Percentiles rank a stretch among this genome's conserved stretches.
phyloP scores from a whole-genome alignment of 1,139 yeast species.

The Taphrina flavorubra region DNA sequence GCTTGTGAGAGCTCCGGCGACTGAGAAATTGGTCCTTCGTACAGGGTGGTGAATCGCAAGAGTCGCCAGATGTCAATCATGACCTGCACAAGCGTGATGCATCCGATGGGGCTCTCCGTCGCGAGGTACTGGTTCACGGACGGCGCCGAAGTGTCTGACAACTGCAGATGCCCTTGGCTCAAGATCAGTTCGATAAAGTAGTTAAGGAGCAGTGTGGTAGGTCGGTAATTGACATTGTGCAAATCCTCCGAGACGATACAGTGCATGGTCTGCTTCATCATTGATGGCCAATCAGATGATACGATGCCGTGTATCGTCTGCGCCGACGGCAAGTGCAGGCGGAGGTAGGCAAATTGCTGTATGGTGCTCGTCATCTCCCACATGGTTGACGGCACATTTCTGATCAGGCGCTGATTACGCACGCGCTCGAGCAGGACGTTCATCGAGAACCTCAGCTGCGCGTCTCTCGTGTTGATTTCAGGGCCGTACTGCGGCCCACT shows the following conservation, averaged over 20 bases:
- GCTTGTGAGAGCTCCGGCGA: constrained; percentile 17
- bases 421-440: constrained; percentile 22
- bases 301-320: constrained; percentile 28
- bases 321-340: constrained; percentile 21
- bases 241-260: constrained; percentile 21
- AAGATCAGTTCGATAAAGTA: constrained; percentile 24
- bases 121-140: background rate
- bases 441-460: constrained; percentile 28
- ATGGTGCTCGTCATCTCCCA: constrained; percentile 29
- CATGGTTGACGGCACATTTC: constrained; percentile 1
- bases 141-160: background rate
- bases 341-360: constrained; percentile 19
- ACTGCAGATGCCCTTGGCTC: constrained; percentile 20
- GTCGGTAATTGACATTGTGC: constrained; percentile 10
- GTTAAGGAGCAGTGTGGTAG: constrained; percentile 23
- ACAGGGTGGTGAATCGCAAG: constrained; percentile 22
- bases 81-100: constrained; percentile 12
- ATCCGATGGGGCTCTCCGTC: constrained; percentile 17
- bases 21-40: constrained; percentile 1
- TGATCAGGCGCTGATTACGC: constrained; percentile 9
- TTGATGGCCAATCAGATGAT: constrained; percentile 3
- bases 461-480: constrained; percentile 15
- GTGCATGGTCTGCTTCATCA: constrained; percentile 12
- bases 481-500: constrained; percentile 8
- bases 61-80: constrained; percentile 26